Conservation (phyloP, 1,139 yeast genomes). For the Blastobotrys petasosporus region DNA sequence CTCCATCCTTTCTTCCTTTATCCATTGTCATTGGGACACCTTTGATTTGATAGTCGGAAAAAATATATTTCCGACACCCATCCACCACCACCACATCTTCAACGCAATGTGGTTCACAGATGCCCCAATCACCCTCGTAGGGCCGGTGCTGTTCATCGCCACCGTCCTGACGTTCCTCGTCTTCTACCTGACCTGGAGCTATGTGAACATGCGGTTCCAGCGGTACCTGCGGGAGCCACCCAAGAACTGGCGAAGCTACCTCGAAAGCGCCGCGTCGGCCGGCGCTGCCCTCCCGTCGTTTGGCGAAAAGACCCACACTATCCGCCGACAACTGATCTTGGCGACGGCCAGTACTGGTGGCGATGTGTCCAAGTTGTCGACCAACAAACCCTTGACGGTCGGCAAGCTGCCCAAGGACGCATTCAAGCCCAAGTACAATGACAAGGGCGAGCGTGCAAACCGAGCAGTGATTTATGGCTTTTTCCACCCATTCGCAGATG, state of each 20-base stretch:
- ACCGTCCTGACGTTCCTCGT: conserved; percentile 14
- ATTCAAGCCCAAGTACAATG: conserved; percentile 13
- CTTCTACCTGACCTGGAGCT: conserved; percentile 13
- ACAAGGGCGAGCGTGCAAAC: conserved; percentile 21
- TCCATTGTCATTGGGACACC: no score
- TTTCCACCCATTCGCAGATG: conserved; percentile 93
- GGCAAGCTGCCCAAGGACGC: conserved; percentile 19
- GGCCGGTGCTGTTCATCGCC: conserved; percentile 11
- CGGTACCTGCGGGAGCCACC: conserved; percentile 30
- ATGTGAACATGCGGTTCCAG: conserved; percentile 9
- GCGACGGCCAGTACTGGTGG: conserved; percentile 42
- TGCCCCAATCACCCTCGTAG: conserved; percentile 10
- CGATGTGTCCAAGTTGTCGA: conserved; percentile 36
- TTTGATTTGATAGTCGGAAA: no score
- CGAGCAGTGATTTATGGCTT: conserved; percentile 62
- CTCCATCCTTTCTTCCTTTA: no score
- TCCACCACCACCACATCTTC: background rate
- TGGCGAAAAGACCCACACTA: conserved; percentile 32
- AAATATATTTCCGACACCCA: no score
- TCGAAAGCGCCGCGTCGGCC: conserved; percentile 25
- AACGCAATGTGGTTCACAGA: background rate
- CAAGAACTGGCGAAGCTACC: conserved; percentile 24
- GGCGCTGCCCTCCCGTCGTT: conserved; percentile 26
- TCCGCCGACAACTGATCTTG: conserved; percentile 50
- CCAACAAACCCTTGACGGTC: conserved; percentile 18